Evolutionary conservation across 1,284 basidiomycete species (phyloP).

Genomic region (Apiotrichum porosum): DNA sequence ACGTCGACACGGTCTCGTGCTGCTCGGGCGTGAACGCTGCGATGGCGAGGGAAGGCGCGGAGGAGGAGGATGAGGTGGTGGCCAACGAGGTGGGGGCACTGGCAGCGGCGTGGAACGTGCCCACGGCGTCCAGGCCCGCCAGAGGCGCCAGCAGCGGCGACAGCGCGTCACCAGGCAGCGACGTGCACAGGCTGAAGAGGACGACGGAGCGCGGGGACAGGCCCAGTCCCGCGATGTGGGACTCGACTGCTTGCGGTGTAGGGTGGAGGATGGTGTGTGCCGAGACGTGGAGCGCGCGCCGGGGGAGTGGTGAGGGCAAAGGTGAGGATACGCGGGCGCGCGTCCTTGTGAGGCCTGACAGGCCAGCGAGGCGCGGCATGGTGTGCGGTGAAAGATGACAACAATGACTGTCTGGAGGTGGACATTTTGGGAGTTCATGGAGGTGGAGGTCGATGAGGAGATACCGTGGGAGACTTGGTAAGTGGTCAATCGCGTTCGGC

Average conservation of each 20-base stretch:
- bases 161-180: constrained; percentile 16
- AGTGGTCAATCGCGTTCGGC: too few species aligned
- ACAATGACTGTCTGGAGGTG: background rate
- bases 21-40: constrained; percentile 24
- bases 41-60: constrained; percentile 28
- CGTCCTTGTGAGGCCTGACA: too few species aligned
- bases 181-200: constrained; percentile 36
- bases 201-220: constrained; percentile 10
- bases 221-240: background rate
- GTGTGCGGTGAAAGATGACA: too few species aligned
- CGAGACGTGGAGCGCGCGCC: constrained; percentile 6
- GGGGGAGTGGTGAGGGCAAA: background rate
- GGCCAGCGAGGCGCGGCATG: too few species aligned
- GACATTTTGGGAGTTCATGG: background rate
- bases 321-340: too few species aligned
- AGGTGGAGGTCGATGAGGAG: background rate
- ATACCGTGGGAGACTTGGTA: background rate
- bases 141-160: constrained; percentile 19
- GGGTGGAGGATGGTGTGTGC: constrained; percentile 29
- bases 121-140: constrained; percentile 22
- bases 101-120: constrained; percentile 35
- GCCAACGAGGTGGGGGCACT: too few species aligned
- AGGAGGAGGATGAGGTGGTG: too few species aligned
- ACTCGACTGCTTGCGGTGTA: constrained; percentile 1
- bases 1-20: constrained; percentile 5